These are phyloP conservation scores for Lolium perenne DNA, from an alignment of 176 grass and related monocot genomes.

Conservation along the genomic window DNA sequence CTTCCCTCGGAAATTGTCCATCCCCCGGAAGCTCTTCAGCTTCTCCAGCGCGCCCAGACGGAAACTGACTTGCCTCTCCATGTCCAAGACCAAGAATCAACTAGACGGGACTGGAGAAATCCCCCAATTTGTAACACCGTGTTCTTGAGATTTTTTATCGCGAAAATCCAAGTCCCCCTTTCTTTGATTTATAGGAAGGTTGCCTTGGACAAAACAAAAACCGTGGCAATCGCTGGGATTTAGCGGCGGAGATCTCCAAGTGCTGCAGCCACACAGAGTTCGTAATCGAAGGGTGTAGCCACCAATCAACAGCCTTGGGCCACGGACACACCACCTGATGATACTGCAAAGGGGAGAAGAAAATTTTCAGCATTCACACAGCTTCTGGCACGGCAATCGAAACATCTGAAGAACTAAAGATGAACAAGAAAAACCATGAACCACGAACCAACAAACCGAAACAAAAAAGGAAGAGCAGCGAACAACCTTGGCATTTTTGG, in stretches of 20 bases:
- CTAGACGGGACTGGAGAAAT: background rate
- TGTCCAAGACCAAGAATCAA: background rate
- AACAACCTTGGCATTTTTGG: too few relatives aligned
- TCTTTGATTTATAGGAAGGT: background rate
- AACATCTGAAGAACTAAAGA: conserved; percentile 24
- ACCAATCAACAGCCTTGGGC: conserved; percentile 20
- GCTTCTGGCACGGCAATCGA: background rate
- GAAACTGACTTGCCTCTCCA: conserved; percentile 62
- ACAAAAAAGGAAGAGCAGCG: background rate
- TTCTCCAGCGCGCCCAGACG: conserved; percentile 65
- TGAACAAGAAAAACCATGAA: background rate
- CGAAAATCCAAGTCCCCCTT: background rate
- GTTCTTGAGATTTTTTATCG: background rate
- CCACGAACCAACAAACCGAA: background rate
- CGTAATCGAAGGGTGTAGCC: background rate
- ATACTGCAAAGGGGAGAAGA: background rate
- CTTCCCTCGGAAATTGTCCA: conserved; percentile 66
- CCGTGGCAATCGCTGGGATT: conserved; percentile 16
- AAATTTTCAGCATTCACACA: conserved; percentile 7
- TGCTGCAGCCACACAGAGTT: background rate
- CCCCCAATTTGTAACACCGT: background rate
- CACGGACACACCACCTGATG: background rate
- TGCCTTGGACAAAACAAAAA: background rate
- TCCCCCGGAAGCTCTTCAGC: conserved; percentile 60
- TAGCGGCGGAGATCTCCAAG: background rate